These are phyloP conservation scores for Hawksworthiomyces lignivorus DNA, from an alignment of 2,329 filamentous ascomycete species.

Conservation along the genomic window DNA sequence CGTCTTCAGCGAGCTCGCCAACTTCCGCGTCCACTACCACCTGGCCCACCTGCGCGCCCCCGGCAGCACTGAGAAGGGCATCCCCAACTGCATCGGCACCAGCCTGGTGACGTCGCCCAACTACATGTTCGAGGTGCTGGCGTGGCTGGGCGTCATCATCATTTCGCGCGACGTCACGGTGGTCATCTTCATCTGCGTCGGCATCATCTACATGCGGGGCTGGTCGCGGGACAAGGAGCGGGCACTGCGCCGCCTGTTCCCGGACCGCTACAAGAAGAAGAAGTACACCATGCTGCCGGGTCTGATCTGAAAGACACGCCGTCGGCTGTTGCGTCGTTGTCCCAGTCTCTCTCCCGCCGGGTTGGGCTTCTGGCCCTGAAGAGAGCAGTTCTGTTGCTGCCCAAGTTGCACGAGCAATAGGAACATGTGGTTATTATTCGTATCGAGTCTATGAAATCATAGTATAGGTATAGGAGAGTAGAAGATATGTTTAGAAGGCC, in stretches of 20 bases:
- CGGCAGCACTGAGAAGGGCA: slow-evolving; percentile 79
- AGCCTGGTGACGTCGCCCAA: slow-evolving; percentile 88
- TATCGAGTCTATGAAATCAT: too few species aligned
- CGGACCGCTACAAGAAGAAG: slow-evolving; percentile 94
- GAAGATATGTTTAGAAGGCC: too few species aligned
- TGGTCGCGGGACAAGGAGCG: slow-evolving; percentile 93
- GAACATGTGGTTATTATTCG: too few species aligned
- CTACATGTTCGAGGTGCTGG: slow-evolving; percentile 86
- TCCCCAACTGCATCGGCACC: slow-evolving; percentile 81
- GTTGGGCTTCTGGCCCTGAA: too few species aligned
- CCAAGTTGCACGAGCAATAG: too few species aligned
- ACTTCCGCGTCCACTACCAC: slow-evolving; percentile 71
- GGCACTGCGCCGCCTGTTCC: slow-evolving; percentile 83
- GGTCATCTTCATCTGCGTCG: slow-evolving; percentile 65
- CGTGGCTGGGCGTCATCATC: slow-evolving; percentile 78
- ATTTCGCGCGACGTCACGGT: slow-evolving; percentile 75
- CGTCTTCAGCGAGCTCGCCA: slow-evolving; percentile 69
- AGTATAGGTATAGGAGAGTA: too few species aligned
- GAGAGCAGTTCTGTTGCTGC: too few species aligned
- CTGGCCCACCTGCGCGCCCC: slow-evolving; percentile 68
- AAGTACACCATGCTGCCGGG: slow-evolving; percentile 74
- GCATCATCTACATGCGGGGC: slow-evolving; percentile 68
- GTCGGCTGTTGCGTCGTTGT: background rate
- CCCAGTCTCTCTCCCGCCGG: too few species aligned
- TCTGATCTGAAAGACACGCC: slow-evolving; percentile 45